Evolutionary conservation across 805 yeast species (phyloP), one percentile per base, ranked within the genome.

Genomic region (Metschnikowia noctiluminum): DNA sequence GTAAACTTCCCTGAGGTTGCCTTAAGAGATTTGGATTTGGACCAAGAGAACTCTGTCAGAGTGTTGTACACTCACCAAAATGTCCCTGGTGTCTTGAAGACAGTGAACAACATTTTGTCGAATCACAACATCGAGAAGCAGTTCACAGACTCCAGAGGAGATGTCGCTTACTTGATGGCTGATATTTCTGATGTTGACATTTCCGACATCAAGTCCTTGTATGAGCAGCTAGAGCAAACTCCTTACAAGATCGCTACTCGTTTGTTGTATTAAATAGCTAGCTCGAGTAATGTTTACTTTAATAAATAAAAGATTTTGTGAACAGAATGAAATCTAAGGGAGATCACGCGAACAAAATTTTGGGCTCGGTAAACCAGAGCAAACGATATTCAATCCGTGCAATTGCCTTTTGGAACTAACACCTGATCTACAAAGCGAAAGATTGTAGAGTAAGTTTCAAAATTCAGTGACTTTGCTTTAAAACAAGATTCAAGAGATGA

Each of bases 1-100:
- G 99, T 92, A 51, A 94, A 94, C 80, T 91, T 94, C 96, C 99
- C 99, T 63, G 98, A 94, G 76, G 97, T 94, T 56, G 74, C 92
- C 27, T 78, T 94, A 61, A 87, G 97, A 74, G 86, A 90, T 32
- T 76, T 89, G 58, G 88, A 89, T 62, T 79, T 86, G 70, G 96
- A 89, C 65, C 96, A 89, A 69, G 85, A 87, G 65, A 80, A 86
- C 66, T 80, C 85, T 48, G 97, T 91, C 58, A 88, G 99, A 76
- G 96, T 94, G 38, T 78, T 94, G 62, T 94, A 94, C 73, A 87
- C 91, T 63, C 99, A 94, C 76, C 94, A 88, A 73, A 94, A 94
- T 72, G 97, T 94, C 61, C 99, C 99, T 28, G 99, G 99, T 82
- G 99, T 94, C 49, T 80, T 94, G 80, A 88, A 89, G 69, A 89